These are phyloP conservation scores for Yueomyces sinensis DNA, from an alignment of 805 yeast genomes.

Conservation along the genomic window DNA sequence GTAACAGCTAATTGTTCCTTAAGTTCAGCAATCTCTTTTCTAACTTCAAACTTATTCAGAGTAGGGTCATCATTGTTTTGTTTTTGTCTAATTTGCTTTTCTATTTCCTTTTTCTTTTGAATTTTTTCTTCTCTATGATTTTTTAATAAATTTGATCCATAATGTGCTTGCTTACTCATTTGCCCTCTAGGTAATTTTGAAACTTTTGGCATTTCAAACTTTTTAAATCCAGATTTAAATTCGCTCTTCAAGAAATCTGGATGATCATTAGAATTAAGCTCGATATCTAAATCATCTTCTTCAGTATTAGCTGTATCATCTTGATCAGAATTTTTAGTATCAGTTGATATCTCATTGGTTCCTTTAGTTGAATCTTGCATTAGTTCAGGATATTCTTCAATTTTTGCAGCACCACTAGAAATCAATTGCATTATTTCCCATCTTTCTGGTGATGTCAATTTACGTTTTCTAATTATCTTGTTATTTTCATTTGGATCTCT, in stretches of 20 bases:
- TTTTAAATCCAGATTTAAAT: conserved; percentile 12
- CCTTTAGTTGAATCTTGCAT: not conserved
- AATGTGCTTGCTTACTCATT: conserved; percentile 57
- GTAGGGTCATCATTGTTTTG: conserved; percentile 21
- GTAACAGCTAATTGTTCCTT: conserved; percentile 15
- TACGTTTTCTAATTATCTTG: conserved; percentile 20
- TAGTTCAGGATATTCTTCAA: conserved; percentile 57
- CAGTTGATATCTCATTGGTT: conserved; percentile 11
- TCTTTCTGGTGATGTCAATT: conserved; percentile 72
- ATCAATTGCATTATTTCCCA: conserved; percentile 84
- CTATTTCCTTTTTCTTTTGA: conserved; percentile 33
- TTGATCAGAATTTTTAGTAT: conserved; percentile 3
- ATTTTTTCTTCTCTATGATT: conserved; percentile 49
- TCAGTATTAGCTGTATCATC: conserved; percentile 5
- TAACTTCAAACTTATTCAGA: conserved; percentile 7
- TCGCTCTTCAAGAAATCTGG: conserved; percentile 61
- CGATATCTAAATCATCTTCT: conserved; percentile 54
- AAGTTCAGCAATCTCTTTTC: conserved; percentile 7
- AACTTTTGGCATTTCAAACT: conserved; percentile 42
- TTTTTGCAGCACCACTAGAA: conserved; percentile 60
- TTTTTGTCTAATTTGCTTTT: conserved; percentile 25
- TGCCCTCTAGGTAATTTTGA: conserved; percentile 70
- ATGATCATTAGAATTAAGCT: conserved; percentile 43
- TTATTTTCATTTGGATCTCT: conserved; percentile 1
- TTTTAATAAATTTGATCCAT: conserved; percentile 56